Evolutionary conservation across 345 rosid genomes (phyloP).

Genomic region (Jatropha curcas): DNA sequence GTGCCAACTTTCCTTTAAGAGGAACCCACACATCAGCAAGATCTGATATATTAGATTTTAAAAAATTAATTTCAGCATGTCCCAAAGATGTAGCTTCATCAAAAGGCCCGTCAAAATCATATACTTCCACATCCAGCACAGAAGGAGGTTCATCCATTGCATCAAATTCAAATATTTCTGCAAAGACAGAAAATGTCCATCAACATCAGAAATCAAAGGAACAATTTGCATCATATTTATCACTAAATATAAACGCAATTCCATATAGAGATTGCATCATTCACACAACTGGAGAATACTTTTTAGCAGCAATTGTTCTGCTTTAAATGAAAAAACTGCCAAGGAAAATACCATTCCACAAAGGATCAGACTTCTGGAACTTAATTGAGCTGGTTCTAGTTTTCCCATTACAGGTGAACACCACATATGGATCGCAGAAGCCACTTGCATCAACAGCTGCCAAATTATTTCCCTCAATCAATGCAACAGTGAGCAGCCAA

Average conservation of each 20-base stretch:
- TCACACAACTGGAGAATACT: conserved; percentile 1
- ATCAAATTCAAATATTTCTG: conserved; percentile 98
- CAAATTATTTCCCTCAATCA: conserved; percentile 78
- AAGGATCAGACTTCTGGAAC: conserved; percentile 86
- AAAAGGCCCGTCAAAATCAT: conserved; percentile 92
- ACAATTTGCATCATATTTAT: conserved; percentile 12
- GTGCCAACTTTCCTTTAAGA: conserved; percentile 83
- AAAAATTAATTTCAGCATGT: conserved; percentile 79
- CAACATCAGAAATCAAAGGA: conserved; percentile 10
- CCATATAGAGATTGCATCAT: conserved; percentile 5
- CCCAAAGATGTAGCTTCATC: conserved; percentile 87
- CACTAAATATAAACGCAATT: not conserved
- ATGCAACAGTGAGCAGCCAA: conserved; percentile 91
- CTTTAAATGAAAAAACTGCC: conserved; percentile 20
- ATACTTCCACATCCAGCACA: conserved; percentile 83
- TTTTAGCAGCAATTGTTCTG: not conserved
- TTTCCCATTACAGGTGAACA: conserved; percentile 88
- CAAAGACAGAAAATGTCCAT: conserved; percentile 30
- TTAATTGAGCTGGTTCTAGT: conserved; percentile 89
- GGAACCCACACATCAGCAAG: conserved; percentile 92
- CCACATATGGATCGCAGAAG: conserved; percentile 90
- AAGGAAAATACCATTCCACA: conserved; percentile 77
- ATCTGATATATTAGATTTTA: conserved; percentile 78
- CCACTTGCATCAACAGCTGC: conserved; percentile 93
- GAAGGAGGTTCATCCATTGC: conserved; percentile 99